These are phyloP conservation scores for Aspergillus sp. DNA, from an alignment of 2,329 filamentous ascomycete species.

Conservation along the genomic window DNA sequence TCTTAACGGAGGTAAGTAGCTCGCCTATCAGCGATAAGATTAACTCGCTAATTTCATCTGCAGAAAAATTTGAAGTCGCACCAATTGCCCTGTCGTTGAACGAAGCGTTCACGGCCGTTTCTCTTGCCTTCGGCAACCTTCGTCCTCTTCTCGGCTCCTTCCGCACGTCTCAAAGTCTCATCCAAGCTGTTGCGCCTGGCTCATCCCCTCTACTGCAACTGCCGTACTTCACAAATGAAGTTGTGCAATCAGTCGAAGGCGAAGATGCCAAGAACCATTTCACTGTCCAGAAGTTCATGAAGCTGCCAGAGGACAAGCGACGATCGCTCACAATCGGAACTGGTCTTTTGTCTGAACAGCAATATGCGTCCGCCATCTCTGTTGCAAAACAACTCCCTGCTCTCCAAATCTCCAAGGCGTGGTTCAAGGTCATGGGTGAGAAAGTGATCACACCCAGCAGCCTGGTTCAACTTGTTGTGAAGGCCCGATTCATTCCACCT, in stretches of 20 bases:
- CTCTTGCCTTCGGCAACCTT: slow-evolving; percentile 83
- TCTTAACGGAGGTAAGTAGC: slow-evolving; percentile 62
- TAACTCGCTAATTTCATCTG: slow-evolving; percentile 16
- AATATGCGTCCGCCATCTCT: slow-evolving; percentile 73
- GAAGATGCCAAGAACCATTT: slow-evolving; percentile 70
- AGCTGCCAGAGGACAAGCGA: slow-evolving; percentile 71
- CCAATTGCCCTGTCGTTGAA: slow-evolving; percentile 83
- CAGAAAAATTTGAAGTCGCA: slow-evolving; percentile 82
- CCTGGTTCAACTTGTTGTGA: slow-evolving; percentile 90
- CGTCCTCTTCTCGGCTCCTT: slow-evolving; percentile 79
- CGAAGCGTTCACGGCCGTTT: slow-evolving; percentile 81
- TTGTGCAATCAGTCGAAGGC: slow-evolving; percentile 50
- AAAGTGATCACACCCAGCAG: slow-evolving; percentile 88
- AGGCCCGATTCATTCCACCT: slow-evolving; percentile 89
- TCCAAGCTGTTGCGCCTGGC: slow-evolving; percentile 83
- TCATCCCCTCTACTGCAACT: slow-evolving; percentile 89
- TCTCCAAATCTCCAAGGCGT: slow-evolving; percentile 83
- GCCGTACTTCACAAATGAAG: slow-evolving; percentile 72
- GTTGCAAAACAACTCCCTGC: slow-evolving; percentile 83
- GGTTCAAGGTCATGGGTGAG: slow-evolving; percentile 98
- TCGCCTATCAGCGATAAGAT: neutral
- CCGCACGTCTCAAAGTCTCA: slow-evolving; percentile 77
- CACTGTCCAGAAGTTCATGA: slow-evolving; percentile 86
- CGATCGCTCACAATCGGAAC: slow-evolving; percentile 68
- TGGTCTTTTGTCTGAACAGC: slow-evolving; percentile 67